Percentiles rank a stretch among this genome's conserved stretches.
Conservation (phyloP, 2,329 filamentous ascomycete genomes). For the Pseudogymnoascus sp. region DNA sequence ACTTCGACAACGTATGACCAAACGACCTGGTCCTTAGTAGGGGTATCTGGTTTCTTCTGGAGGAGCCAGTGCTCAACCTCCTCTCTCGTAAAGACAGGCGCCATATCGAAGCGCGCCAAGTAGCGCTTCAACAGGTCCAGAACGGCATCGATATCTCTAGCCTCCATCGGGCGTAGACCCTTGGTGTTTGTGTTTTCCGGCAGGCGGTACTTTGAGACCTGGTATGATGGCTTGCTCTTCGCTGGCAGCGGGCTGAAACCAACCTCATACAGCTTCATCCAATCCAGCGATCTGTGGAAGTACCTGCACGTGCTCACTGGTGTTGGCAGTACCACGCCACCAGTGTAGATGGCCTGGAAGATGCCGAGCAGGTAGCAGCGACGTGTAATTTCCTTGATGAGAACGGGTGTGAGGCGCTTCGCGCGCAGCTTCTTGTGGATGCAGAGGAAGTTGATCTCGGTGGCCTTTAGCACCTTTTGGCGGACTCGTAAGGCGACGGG, state of each 20-base stretch:
- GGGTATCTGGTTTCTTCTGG: conserved; percentile 56
- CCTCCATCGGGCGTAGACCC: conserved; percentile 74
- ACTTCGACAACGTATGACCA: conserved; percentile 91
- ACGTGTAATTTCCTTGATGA: conserved; percentile 97
- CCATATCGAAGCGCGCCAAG: conserved; percentile 72
- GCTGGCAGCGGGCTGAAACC: conserved; percentile 85
- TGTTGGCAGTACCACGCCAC: conserved; percentile 81
- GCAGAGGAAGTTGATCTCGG: conserved; percentile 97
- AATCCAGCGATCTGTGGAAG: conserved; percentile 89
- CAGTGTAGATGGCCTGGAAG: conserved; percentile 95
- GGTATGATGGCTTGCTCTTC: conserved; percentile 76
- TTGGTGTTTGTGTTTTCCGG: conserved; percentile 66
- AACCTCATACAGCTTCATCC: conserved; percentile 91
- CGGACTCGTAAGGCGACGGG: conserved; percentile 79
- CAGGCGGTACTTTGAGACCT: conserved; percentile 79
- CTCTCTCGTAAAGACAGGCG: conserved; percentile 70
- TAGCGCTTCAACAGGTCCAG: conserved; percentile 70
- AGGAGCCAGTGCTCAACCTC: conserved; percentile 87
- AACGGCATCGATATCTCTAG: conserved; percentile 71
- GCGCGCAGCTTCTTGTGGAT: conserved; percentile 96
- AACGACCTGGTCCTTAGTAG: conserved; percentile 70
- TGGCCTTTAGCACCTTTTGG: conserved; percentile 65
- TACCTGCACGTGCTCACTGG: conserved; percentile 92
- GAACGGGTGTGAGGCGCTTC: conserved; percentile 84
- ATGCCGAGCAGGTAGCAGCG: conserved; percentile 80